phyloP scores from a whole-genome alignment of 23 red algal species.

The Pyropia yezoensis region DNA sequence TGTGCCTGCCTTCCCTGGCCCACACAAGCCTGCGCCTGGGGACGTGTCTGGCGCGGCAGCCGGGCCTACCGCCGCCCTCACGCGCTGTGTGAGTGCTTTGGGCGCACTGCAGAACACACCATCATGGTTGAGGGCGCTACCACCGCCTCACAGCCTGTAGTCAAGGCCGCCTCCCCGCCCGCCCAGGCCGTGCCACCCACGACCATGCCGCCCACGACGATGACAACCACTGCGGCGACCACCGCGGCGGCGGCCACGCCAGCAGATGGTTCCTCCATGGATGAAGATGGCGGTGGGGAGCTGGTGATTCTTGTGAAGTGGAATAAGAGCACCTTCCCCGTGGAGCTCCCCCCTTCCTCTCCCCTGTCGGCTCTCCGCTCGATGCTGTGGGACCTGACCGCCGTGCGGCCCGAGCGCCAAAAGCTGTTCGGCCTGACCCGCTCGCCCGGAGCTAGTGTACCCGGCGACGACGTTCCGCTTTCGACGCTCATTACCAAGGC shows the following conservation, averaged over 20 bases:
- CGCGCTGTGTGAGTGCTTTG: too few species aligned
- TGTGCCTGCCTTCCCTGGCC: too few species aligned
- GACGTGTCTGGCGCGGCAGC: too few species aligned
- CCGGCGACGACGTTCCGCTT: constrained; percentile 14
- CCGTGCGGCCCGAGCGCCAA: constrained; percentile 69
- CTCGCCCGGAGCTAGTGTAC: constrained; percentile 1
- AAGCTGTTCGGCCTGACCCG: constrained; percentile 56
- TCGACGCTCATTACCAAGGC: constrained; percentile 11
- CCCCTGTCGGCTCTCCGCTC: constrained; percentile 43
- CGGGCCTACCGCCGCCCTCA: too few species aligned
- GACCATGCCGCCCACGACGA: constrained; percentile 2
- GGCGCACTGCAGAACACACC: too few species aligned
- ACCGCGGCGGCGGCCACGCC: too few species aligned
- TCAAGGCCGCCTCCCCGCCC: background rate
- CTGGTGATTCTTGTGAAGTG: constrained; percentile 40
- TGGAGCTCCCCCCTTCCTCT: constrained; percentile 28
- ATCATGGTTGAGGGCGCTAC: too few species aligned
- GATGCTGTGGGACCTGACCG: constrained; percentile 50
- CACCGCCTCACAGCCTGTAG: too few species aligned
- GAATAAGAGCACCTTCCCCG: constrained; percentile 16
- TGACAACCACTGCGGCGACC: constrained; percentile 3
- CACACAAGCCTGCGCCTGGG: too few species aligned
- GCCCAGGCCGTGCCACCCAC: background rate
- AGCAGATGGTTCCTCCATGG: background rate
- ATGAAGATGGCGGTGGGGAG: constrained; percentile 21